Conservation (phyloP, 1,139 yeast genomes). For the Pichia sp. region DNA sequence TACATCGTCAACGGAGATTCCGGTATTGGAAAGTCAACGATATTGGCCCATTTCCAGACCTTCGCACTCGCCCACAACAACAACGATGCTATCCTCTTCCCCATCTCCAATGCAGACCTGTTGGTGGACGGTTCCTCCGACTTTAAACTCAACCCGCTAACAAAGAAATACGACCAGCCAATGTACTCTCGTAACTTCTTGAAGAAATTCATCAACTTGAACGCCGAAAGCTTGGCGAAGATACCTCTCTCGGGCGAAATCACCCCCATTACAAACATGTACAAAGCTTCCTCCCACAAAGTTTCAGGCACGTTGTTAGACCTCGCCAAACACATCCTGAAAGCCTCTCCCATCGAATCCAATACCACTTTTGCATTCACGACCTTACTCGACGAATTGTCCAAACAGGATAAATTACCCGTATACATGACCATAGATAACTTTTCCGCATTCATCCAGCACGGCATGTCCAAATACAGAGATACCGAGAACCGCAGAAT, state of each 20-base stretch:
- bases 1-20: conserved; percentile 61
- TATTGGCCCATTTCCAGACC: conserved; percentile 70
- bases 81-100: conserved; percentile 48
- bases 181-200: conserved; percentile 66
- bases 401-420: conserved; percentile 45
- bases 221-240: conserved; percentile 46
- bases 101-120: conserved; percentile 58
- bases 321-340: conserved; percentile 31
- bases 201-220: conserved; percentile 53
- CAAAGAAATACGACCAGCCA: conserved; percentile 66
- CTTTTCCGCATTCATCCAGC: conserved; percentile 58
- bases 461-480: conserved; percentile 57
- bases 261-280: conserved; percentile 11
- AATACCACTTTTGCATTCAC: conserved; percentile 38
- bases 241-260: conserved; percentile 46
- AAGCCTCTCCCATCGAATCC: conserved; percentile 14
- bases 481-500: conserved; percentile 54
- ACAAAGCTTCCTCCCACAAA: conserved; percentile 12
- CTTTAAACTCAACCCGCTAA: conserved; percentile 50
- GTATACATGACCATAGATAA: conserved; percentile 73
- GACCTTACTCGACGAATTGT: conserved; percentile 52
- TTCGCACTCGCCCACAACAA: conserved; percentile 33
- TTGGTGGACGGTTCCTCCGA: conserved; percentile 71
- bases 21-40: conserved; percentile 78
- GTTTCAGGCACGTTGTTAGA: conserved; percentile 36